phyloP scores from a whole-genome alignment of 2,329 filamentous ascomycete genomes.

The Trichoderma pleuroti region DNA sequence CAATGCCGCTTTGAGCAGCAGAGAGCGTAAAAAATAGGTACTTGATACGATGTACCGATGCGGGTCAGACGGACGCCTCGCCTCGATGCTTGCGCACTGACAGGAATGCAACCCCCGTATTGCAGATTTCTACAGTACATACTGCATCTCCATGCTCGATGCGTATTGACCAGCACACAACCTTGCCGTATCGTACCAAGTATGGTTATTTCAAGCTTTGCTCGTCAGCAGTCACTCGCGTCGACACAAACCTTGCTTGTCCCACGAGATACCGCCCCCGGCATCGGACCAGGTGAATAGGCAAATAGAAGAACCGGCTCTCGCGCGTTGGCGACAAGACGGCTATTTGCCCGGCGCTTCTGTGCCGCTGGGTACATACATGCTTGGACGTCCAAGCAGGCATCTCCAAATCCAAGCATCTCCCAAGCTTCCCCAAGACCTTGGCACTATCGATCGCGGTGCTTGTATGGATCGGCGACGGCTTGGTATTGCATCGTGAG shows the following conservation, averaged over 20 bases:
- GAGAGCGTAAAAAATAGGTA: neutral
- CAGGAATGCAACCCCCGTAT: neutral
- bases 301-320: neutral
- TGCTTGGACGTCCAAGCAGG: neutral
- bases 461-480: neutral
- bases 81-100: neutral
- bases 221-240: neutral
- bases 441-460: neutral
- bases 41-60: neutral
- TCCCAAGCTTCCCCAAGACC: neutral
- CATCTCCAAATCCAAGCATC: neutral
- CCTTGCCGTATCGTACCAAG: neutral
- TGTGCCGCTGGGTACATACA: neutral
- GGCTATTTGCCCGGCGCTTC: neutral
- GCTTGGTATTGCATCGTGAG: neutral
- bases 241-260: neutral
- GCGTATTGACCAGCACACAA: neutral
- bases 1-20: neutral
- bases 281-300: conserved; percentile 14
- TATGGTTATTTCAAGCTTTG: neutral
- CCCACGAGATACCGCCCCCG: neutral
- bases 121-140: too few relatives aligned
- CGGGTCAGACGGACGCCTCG: neutral
- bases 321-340: neutral
- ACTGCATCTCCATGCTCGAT: neutral